phyloP scores from a whole-genome alignment of 106 monocot genomes.

The Acanthochlamys bracteata region DNA sequence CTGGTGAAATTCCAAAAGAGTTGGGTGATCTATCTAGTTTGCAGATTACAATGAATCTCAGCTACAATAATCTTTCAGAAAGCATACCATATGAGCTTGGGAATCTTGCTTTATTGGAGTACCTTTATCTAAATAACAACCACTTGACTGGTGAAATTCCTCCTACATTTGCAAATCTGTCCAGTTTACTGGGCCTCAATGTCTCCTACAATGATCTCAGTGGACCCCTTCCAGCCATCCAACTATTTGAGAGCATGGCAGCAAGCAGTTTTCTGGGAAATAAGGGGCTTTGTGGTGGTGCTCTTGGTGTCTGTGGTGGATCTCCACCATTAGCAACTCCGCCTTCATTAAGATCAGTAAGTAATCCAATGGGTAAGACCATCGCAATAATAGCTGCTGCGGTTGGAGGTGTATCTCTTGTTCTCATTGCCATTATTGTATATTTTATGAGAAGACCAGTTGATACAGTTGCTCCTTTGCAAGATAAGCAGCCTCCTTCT shows the following conservation, averaged over 20 bases:
- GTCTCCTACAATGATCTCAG: constrained; percentile 84
- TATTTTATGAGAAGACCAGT: constrained; percentile 58
- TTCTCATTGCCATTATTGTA: constrained; percentile 63
- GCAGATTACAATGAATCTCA: constrained; percentile 89
- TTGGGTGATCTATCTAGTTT: constrained; percentile 68
- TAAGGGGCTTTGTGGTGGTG: constrained; percentile 78
- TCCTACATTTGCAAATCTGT: constrained; percentile 58
- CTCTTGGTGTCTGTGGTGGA: constrained; percentile 43
- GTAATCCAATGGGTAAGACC: constrained; percentile 32
- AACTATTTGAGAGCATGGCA: constrained; percentile 53
- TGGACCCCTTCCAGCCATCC: constrained; percentile 58
- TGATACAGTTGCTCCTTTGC: constrained; percentile 46
- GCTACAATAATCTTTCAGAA: constrained; percentile 77
- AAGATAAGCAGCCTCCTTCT: constrained; percentile 50
- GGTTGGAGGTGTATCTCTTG: constrained; percentile 67
- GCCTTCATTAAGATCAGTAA: constrained; percentile 4
- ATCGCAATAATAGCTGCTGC: constrained; percentile 65
- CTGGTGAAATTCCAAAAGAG: constrained; percentile 66
- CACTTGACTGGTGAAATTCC: constrained; percentile 79
- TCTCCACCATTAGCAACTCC: constrained; percentile 20
- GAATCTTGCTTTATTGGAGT: constrained; percentile 66
- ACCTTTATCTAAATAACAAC: constrained; percentile 76
- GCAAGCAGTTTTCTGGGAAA: constrained; percentile 67
- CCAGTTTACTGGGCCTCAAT: constrained; percentile 71
- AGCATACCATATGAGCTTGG: constrained; percentile 72